Base-by-base conservation (phyloP, 371 early-diverging fungal species). In the Cladochytrium tenue region DNA sequence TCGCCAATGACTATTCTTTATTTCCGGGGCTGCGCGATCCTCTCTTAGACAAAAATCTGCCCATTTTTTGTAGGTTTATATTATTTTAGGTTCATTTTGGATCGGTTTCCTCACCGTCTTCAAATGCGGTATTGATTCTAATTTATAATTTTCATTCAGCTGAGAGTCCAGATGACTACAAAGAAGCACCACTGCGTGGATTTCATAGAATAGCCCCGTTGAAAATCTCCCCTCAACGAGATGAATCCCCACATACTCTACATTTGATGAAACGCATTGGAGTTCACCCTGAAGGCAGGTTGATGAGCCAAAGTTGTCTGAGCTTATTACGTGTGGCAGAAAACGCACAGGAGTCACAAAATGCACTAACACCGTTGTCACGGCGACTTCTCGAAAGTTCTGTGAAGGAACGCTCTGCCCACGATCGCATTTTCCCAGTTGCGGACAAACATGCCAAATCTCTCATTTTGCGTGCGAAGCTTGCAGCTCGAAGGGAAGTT, bases 401-500 rank as follows among this genome's bases (percentile, higher is more conserved):
- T 0, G 68, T 74, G 2, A 26, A 66, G n/a, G 50, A 65, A 60
- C 60, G 63, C 36, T 64, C 66, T 33, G 36, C 30, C 60, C 33
- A 60, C 36, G 15, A 67, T 43, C 68, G 67, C n/a, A 35, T 58
- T 20, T 56, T 70, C n/a, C 59, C 70, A n/a, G 63, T 33, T 25
- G 69, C 67, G 56, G 70, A 74, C 34, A 64, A 67, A 20, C 60
- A 62, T 30, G 58, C 66, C 10, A 61, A 69, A 30, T 62, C 69
- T 56, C 50, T 63, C n/a, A 63, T 34, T 1, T 50, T 53, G 25
- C 66, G 67, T 23, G 59, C 64, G 3, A 74, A 74, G 36, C 56
- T 63, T n/a, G 35, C 34, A 0, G 70, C 65, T 1, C 58, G 53
- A 28, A 53, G 58, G 32, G 70, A 74, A 51, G 59, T 74, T 27